Evolutionary conservation across 768 basidiomycete genomes (phyloP).

Genomic region (Psilocybe subaeruginosa): DNA sequence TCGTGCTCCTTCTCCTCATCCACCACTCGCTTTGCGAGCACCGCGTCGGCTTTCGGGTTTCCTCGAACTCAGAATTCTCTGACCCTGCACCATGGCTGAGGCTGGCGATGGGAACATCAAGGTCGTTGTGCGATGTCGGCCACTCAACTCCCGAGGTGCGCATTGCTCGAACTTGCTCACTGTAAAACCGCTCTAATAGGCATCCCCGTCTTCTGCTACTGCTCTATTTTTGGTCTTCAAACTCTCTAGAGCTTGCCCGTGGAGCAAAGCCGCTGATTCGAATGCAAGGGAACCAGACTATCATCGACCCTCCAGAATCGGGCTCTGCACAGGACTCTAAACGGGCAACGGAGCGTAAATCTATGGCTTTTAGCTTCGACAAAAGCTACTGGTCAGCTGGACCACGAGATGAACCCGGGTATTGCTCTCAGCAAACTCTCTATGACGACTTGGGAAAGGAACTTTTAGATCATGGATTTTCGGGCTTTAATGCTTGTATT

Average conservation of each 20-base stretch:
- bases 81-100: conserved; percentile 59
- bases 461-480: conserved; percentile 91
- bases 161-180: conserved; percentile 9
- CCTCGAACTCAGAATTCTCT: background rate
- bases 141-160: conserved; percentile 92
- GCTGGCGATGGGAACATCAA: conserved; percentile 89
- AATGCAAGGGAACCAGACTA: conserved; percentile 93
- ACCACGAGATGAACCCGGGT: conserved; percentile 82
- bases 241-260: conserved; percentile 76
- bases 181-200: background rate
- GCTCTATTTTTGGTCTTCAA: background rate
- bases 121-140: conserved; percentile 94
- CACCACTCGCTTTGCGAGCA: conserved; percentile 6
- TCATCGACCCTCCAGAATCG: conserved; percentile 86
- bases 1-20: conserved; percentile 15
- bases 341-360: conserved; percentile 88
- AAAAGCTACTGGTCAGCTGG: conserved; percentile 98
- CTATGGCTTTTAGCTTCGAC: conserved; percentile 92
- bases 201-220: background rate
- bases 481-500: conserved; percentile 98
- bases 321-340: conserved; percentile 71
- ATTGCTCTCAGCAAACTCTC: conserved; percentile 93
- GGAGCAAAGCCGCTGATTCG: conserved; percentile 94
- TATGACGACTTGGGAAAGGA: conserved; percentile 95
- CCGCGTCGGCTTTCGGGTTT: conserved; percentile 9